Percentiles rank a stretch among this genome's conserved stretches.
These are phyloP conservation scores for Rhynchosporium graminicola DNA, from an alignment of 2,329 filamentous ascomycete genomes.

Conservation along the genomic window DNA sequence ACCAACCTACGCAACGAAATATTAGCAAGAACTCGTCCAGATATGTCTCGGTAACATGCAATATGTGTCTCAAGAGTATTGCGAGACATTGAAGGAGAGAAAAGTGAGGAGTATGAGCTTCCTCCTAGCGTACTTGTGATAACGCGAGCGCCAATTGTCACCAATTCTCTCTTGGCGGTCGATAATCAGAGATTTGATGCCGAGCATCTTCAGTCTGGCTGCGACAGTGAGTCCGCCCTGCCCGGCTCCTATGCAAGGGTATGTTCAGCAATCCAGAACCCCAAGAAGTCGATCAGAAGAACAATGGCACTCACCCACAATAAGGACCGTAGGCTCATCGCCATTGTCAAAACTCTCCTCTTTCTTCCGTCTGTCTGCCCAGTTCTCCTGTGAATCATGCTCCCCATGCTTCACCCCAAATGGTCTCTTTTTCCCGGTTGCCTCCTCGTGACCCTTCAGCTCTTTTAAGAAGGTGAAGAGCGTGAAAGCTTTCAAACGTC, in stretches of 20 bases:
- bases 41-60: too few species aligned
- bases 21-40: too few species aligned
- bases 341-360: constrained; percentile 48
- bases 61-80: too few species aligned
- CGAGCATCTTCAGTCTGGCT: constrained; percentile 60
- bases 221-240: constrained; percentile 60
- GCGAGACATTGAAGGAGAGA: too few species aligned
- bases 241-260: constrained; percentile 50
- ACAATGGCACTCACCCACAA: constrained; percentile 52
- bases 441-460: constrained; percentile 56
- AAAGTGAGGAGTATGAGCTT: too few species aligned
- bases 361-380: constrained; percentile 54
- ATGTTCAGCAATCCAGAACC: constrained; percentile 45
- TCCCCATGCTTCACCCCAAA: constrained; percentile 58
- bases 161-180: constrained; percentile 59
- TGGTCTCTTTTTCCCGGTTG: constrained; percentile 48
- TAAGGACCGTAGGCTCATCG: constrained; percentile 54
- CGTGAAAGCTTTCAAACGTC: constrained; percentile 62
- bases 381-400: constrained; percentile 56
- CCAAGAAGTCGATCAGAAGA: constrained; percentile 44
- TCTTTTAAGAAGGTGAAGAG: constrained; percentile 61
- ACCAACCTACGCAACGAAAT: constrained; percentile 47
- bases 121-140: constrained; percentile 44
- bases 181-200: constrained; percentile 57
- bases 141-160: constrained; percentile 65